These are phyloP conservation scores for Mesembryanthemum crystallinum DNA, from an alignment of 148 eudicot species.

Conservation along the genomic window DNA sequence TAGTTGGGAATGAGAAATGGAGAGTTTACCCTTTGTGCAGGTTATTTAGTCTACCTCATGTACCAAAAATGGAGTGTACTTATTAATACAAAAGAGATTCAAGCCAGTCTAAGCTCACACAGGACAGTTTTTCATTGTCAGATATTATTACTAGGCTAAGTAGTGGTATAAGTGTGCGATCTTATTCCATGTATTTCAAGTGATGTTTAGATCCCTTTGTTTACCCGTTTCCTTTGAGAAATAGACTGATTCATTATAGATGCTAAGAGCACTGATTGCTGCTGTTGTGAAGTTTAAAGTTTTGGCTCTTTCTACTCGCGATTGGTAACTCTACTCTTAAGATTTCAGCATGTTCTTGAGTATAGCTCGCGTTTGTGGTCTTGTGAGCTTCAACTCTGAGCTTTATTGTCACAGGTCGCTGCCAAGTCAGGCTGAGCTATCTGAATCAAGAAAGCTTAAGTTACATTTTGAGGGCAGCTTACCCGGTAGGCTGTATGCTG, in stretches of 20 bases:
- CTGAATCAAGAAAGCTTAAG: constrained; percentile 13
- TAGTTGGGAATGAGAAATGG: neutral
- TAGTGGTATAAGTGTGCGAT: neutral
- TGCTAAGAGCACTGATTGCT: neutral
- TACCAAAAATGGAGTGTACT: neutral
- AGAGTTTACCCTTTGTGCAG: neutral
- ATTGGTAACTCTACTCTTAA: too few species aligned
- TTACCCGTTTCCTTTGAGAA: neutral
- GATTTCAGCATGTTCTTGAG: neutral
- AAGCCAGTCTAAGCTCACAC: too few species aligned
- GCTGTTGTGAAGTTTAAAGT: neutral
- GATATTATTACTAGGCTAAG: too few species aligned
- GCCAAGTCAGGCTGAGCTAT: constrained; percentile 6
- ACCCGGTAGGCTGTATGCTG: constrained; percentile 29
- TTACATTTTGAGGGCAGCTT: constrained; percentile 22
- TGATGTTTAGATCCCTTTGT: neutral
- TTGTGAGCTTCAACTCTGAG: neutral
- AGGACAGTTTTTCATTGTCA: too few species aligned
- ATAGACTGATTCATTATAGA: neutral
- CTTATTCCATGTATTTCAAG: neutral
- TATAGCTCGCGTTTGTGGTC: neutral
- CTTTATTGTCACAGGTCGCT: constrained; percentile 1
- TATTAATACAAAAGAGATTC: neutral
- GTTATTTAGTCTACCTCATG: neutral
- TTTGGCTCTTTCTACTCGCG: neutral